A percentile compares a stretch with the other conserved stretches of the same genome.
Conservation (phyloP, 2,329 filamentous ascomycete species). For the Microascus cirrosus region DNA sequence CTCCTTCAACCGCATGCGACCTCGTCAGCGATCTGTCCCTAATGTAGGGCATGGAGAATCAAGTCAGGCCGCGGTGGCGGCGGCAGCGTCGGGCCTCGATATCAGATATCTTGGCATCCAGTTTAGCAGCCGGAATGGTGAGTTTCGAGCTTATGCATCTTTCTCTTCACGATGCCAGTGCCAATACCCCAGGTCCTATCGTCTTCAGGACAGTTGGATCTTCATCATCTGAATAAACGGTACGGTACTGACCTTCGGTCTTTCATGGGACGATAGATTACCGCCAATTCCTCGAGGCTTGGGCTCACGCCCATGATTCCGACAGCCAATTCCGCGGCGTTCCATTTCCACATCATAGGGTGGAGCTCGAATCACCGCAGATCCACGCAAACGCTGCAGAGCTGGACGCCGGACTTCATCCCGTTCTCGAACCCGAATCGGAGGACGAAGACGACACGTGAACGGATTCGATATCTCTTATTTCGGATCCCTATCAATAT, state of each 20-base stretch:
- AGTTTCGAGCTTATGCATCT: slow-evolving; percentile 6
- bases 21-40: slow-evolving; percentile 20
- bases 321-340: slow-evolving; percentile 34
- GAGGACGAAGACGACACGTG: slow-evolving; percentile 1
- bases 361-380: slow-evolving; percentile 35
- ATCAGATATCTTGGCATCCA: slow-evolving; percentile 38
- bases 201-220: background rate
- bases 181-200: background rate
- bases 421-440: slow-evolving; percentile 16
- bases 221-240: background rate
- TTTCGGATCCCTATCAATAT: background rate
- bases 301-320: slow-evolving; percentile 31
- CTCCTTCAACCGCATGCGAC: slow-evolving; percentile 30
- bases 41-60: slow-evolving; percentile 8
- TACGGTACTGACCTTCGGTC: background rate
- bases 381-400: slow-evolving; percentile 19
- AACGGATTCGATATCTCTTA: background rate
- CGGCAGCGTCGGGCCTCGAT: slow-evolving; percentile 19
- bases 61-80: slow-evolving; percentile 7
- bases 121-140: slow-evolving; percentile 35
- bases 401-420: slow-evolving; percentile 12
- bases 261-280: slow-evolving; percentile 22
- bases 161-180: background rate
- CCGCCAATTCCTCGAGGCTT: slow-evolving; percentile 31
- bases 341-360: slow-evolving; percentile 30